Conservation (phyloP, 768 basidiomycete genomes). For the Leccinum uliginosum region DNA sequence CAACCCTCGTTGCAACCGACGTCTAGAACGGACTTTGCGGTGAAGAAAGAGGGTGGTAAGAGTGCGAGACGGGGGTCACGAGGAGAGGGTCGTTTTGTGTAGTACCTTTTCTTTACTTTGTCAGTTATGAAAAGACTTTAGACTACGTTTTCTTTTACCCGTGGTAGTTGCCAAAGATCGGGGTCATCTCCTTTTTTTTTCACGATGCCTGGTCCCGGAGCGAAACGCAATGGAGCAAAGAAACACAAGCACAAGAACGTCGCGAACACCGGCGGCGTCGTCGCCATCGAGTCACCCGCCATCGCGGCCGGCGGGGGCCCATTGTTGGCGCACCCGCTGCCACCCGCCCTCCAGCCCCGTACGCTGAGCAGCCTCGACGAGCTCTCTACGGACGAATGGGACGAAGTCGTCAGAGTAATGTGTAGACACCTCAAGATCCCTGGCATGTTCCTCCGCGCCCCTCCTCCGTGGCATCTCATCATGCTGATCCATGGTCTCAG, state of each 20-base stretch:
- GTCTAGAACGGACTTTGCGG: constrained; percentile 63
- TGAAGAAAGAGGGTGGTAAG: constrained; percentile 52
- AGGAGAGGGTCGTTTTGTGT: constrained; percentile 61
- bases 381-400: constrained; percentile 43
- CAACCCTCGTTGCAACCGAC: constrained; percentile 85
- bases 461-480: not conserved
- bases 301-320: not conserved
- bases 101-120: too few species aligned
- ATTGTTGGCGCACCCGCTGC: not conserved
- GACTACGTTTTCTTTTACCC: too few species aligned
- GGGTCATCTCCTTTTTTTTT: not conserved
- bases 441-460: constrained; percentile 31
- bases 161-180: constrained; percentile 67
- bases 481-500: constrained; percentile 33
- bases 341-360: constrained; percentile 17
- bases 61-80: constrained; percentile 63
- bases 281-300: not conserved
- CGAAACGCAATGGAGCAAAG: constrained; percentile 17
- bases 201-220: constrained; percentile 26
- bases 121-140: too few species aligned
- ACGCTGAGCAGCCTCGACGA: constrained; percentile 16
- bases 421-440: constrained; percentile 52
- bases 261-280: not conserved
- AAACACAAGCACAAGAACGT: constrained; percentile 16
- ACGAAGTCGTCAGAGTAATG: constrained; percentile 40